Conservation (phyloP, 768 basidiomycete species). For the Hypholoma sublateritium region DNA sequence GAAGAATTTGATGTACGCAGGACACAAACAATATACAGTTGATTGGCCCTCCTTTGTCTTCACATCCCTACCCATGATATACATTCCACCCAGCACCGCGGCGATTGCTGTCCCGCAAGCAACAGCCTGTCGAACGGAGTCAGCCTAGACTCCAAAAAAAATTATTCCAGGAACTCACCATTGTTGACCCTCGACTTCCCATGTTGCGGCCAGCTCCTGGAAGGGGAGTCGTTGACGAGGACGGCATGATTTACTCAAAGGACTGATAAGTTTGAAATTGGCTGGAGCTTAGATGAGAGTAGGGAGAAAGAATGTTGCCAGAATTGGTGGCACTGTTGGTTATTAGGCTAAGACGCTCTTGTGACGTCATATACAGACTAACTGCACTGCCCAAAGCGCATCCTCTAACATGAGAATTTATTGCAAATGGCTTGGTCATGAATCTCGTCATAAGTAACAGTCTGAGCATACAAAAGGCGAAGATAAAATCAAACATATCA, state of each 20-base stretch:
- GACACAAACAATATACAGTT: not conserved
- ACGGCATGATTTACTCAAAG: not conserved
- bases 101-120: not conserved
- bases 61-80: not conserved
- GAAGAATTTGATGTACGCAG: too few species aligned
- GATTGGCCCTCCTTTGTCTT: not conserved
- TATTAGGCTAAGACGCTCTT: not conserved
- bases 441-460: too few species aligned
- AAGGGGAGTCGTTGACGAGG: constrained; percentile 1
- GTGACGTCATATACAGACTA: not conserved
- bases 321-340: not conserved
- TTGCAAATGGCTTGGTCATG: too few species aligned
- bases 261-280: too few species aligned
- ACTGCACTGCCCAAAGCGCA: too few species aligned
- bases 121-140: not conserved
- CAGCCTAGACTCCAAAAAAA: not conserved
- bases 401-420: too few species aligned
- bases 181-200: constrained; percentile 1
- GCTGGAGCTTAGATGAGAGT: not conserved
- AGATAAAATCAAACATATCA: too few species aligned
- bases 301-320: not conserved
- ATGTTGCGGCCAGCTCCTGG: constrained; percentile 3
- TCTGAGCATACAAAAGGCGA: too few species aligned
- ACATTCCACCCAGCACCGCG: not conserved
- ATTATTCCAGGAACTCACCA: not conserved